A percentile compares a stretch with the other conserved stretches of the same genome.
Conservation (phyloP, 305 asterid species). For the Fraxinus nigra region DNA sequence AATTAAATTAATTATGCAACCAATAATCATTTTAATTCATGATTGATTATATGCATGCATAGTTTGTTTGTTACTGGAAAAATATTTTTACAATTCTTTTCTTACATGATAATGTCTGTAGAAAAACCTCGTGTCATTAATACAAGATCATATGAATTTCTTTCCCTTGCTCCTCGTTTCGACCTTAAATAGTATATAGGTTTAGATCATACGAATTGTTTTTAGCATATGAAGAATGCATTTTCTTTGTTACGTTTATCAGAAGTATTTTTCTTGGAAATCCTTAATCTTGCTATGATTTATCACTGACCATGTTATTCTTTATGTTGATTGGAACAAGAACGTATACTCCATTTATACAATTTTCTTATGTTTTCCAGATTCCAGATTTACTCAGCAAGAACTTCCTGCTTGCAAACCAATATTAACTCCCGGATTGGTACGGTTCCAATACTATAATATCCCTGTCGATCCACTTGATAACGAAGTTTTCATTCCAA, state of each 20-base stretch:
- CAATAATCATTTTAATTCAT: neutral
- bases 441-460: constrained; percentile 21
- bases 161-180: neutral
- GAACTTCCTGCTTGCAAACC: constrained; percentile 96
- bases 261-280: neutral
- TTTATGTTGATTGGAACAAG: neutral
- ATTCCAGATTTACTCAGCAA: constrained; percentile 89
- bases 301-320: neutral
- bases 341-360: neutral
- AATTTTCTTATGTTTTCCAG: constrained; percentile 33
- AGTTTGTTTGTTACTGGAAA: neutral
- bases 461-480: neutral
- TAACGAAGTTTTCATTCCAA: neutral
- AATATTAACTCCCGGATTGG: constrained; percentile 81
- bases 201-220: neutral
- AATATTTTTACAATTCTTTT: neutral
- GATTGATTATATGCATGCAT: neutral
- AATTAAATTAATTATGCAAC: neutral
- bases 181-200: neutral
- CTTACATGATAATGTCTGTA: neutral
- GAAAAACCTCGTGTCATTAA: neutral
- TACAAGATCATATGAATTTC: neutral
- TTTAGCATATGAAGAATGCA: neutral
- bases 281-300: neutral
- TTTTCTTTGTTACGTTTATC: neutral